These are phyloP conservation scores for Cucumis melo DNA, from an alignment of 306 rosid genomes.

Conservation along the genomic window DNA sequence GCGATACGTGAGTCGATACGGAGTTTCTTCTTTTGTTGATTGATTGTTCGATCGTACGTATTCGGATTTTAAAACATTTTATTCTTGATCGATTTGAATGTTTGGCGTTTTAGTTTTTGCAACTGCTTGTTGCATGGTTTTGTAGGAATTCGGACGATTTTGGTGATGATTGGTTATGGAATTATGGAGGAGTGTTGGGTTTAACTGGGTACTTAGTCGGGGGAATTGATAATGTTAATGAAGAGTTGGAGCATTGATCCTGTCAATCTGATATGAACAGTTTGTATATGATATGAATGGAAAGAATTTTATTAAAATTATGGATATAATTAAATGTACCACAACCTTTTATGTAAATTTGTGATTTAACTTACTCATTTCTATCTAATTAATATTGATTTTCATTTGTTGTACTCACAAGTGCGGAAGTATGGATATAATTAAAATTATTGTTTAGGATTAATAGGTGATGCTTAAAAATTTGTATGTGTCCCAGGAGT, in stretches of 20 bases:
- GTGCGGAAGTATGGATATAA: too few species aligned
- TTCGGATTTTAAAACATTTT: not conserved
- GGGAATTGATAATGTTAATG: not conserved
- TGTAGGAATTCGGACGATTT: not conserved
- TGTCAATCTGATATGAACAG: not conserved
- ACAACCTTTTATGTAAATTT: too few species aligned
- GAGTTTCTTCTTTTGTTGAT: not conserved
- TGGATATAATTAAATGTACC: too few species aligned
- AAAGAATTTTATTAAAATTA: not conserved
- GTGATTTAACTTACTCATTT: too few species aligned
- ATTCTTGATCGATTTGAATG: not conserved
- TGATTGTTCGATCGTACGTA: not conserved
- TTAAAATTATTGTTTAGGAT: too few species aligned
- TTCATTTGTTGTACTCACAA: too few species aligned
- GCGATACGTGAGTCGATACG: not conserved
- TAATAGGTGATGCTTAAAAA: not conserved
- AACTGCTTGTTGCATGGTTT: not conserved
- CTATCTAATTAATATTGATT: too few species aligned
- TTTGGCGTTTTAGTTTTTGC: not conserved
- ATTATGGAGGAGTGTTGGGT: not conserved
- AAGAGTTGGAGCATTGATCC: not conserved
- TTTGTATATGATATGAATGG: not conserved
- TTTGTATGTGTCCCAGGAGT: conserved; percentile 31
- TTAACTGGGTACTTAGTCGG: not conserved
- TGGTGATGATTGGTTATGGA: not conserved